Conservation (phyloP, 1,139 yeast species). For the Geotrichum aggregatum region DNA sequence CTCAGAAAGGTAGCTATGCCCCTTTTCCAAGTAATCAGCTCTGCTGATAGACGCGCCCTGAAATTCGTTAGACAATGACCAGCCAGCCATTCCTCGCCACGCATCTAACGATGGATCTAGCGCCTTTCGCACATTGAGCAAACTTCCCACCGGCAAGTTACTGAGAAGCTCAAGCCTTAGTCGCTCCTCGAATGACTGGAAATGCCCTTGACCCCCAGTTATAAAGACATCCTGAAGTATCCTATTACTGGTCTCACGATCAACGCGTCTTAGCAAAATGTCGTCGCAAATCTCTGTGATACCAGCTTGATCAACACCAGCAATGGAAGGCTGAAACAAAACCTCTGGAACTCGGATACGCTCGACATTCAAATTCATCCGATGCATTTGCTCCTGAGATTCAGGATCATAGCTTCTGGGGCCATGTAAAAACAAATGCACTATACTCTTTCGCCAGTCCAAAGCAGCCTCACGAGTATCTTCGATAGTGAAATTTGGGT, state of each 20-base stretch:
- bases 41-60: constrained; percentile 53
- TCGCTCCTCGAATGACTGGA: constrained; percentile 65
- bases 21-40: constrained; percentile 80
- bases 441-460: constrained; percentile 76
- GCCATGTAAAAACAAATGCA: constrained; percentile 85
- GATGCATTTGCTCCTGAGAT: constrained; percentile 70
- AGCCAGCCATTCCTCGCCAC: constrained; percentile 91
- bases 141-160: constrained; percentile 65
- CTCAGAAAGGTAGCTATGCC: constrained; percentile 83
- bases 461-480: constrained; percentile 79
- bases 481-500: constrained; percentile 78
- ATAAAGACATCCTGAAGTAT: constrained; percentile 63
- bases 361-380: constrained; percentile 84
- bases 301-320: constrained; percentile 95
- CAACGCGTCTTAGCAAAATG: constrained; percentile 57
- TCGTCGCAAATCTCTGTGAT: constrained; percentile 71
- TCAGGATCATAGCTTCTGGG: constrained; percentile 71
- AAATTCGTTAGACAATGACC: constrained; percentile 55
- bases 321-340: constrained; percentile 87
- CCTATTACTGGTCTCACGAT: constrained; percentile 48
- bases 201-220: constrained; percentile 78
- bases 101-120: constrained; percentile 69
- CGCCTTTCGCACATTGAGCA: constrained; percentile 61
- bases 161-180: constrained; percentile 61
- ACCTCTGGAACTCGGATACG: constrained; percentile 90